Conservation (phyloP, 2,329 filamentous ascomycete species). For the Macrophomina tecta region DNA sequence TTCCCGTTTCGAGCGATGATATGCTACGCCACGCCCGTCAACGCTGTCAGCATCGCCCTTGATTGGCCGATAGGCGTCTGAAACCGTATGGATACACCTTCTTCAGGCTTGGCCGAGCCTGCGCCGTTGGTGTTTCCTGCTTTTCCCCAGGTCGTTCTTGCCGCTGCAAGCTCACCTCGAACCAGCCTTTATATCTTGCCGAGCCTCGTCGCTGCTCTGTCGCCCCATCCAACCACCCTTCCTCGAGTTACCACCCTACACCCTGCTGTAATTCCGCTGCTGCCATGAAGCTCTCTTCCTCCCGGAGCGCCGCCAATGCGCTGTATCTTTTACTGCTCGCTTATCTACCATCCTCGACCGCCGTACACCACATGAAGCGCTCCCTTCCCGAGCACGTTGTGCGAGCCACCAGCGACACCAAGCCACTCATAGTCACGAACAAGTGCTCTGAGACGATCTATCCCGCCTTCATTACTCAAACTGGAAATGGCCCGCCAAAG, state of each 20-base stretch:
- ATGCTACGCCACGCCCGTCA: neutral
- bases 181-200: slow-evolving; percentile 15
- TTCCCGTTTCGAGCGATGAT: neutral
- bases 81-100: neutral
- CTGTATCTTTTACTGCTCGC: slow-evolving; percentile 10
- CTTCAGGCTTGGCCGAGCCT: neutral
- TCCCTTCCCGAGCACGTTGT: slow-evolving; percentile 28
- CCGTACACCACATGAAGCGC: slow-evolving; percentile 41
- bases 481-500: slow-evolving; percentile 69
- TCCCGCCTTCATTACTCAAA: slow-evolving; percentile 76
- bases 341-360: slow-evolving; percentile 9
- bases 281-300: slow-evolving; percentile 9
- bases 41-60: neutral
- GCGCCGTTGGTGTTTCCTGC: slow-evolving; percentile 19
- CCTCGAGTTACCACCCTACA: slow-evolving; percentile 8
- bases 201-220: neutral
- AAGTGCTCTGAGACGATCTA: slow-evolving; percentile 74
- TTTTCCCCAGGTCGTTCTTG: slow-evolving; percentile 16
- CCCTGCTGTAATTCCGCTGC: neutral
- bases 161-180: slow-evolving; percentile 10
- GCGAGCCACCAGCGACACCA: slow-evolving; percentile 24
- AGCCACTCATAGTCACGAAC: slow-evolving; percentile 73
- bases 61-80: slow-evolving; percentile 5
- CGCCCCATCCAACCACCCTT: slow-evolving; percentile 4
- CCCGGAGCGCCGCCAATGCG: neutral